Conservation (phyloP, 2,329 filamentous ascomycete species). For the Epichloe glyceriae region DNA sequence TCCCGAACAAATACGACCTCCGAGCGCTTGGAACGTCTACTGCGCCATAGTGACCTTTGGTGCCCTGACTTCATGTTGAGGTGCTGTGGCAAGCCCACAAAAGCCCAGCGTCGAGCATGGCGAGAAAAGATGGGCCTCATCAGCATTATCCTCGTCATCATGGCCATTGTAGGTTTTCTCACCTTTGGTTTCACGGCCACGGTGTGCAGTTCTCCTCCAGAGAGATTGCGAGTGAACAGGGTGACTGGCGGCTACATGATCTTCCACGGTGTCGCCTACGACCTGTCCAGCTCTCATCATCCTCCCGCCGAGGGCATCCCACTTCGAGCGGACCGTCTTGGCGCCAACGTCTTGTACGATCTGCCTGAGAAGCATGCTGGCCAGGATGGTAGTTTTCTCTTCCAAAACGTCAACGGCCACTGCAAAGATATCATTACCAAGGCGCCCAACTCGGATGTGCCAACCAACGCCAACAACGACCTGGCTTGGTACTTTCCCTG, state of each 20-base stretch:
- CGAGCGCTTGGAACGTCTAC: constrained; percentile 90
- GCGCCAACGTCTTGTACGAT: constrained; percentile 76
- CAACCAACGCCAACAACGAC: constrained; percentile 57
- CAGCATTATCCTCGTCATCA: constrained; percentile 82
- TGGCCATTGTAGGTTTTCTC: constrained; percentile 80
- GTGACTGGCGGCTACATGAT: constrained; percentile 83
- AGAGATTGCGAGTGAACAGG: constrained; percentile 69
- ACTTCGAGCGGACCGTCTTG: constrained; percentile 28
- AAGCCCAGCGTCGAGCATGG: constrained; percentile 85
- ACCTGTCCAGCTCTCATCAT: constrained; percentile 65
- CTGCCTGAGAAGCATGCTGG: constrained; percentile 70
- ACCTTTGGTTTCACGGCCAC: constrained; percentile 91
- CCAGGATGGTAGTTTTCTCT: constrained; percentile 91
- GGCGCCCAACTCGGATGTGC: constrained; percentile 60
- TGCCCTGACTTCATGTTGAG: constrained; percentile 71
- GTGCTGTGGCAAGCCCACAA: constrained; percentile 75
- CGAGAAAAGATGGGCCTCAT: constrained; percentile 95
- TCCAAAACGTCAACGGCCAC: constrained; percentile 95
- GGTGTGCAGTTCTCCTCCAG: constrained; percentile 63
- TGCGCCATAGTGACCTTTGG: constrained; percentile 89
- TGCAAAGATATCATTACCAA: constrained; percentile 83
- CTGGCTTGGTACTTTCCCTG: constrained; percentile 98
- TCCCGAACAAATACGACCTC: constrained; percentile 58
- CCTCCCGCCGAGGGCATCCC: constrained; percentile 70
- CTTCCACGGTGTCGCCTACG: constrained; percentile 84